Evolutionary conservation across 2,329 filamentous ascomycete species (phyloP).

Genomic region (Ceratocystis cacaofunesta): DNA sequence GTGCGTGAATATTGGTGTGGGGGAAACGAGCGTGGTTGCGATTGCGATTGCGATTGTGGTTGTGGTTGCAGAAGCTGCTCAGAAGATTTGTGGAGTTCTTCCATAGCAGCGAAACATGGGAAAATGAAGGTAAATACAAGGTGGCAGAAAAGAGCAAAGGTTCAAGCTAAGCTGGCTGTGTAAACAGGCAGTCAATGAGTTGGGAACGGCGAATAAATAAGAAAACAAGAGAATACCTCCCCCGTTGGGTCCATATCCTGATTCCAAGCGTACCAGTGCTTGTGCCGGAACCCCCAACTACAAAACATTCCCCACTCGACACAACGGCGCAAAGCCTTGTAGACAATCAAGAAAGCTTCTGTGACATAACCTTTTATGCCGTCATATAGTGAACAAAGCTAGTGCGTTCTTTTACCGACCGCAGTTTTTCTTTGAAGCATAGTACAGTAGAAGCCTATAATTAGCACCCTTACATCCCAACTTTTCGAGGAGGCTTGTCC

Average conservation of each 20-base stretch:
- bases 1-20: background rate
- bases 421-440: background rate
- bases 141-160: background rate
- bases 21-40: background rate
- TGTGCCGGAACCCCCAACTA: too few species aligned
- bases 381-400: background rate
- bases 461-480: background rate
- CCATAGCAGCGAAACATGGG: conserved; percentile 25
- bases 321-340: too few species aligned
- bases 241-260: too few species aligned
- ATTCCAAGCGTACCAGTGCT: too few species aligned
- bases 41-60: background rate
- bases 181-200: background rate
- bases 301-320: too few species aligned
- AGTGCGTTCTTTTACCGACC: background rate
- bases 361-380: background rate
- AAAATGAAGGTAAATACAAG: background rate
- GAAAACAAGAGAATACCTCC: too few species aligned
- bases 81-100: conserved; percentile 28
- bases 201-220: too few species aligned
- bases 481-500: background rate
- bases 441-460: background rate
- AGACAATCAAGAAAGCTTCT: too few species aligned
- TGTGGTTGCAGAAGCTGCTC: background rate
- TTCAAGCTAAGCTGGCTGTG: conserved; percentile 14